Conservation (phyloP, 1,284 basidiomycete species). For the Schizophyllum commune region DNA sequence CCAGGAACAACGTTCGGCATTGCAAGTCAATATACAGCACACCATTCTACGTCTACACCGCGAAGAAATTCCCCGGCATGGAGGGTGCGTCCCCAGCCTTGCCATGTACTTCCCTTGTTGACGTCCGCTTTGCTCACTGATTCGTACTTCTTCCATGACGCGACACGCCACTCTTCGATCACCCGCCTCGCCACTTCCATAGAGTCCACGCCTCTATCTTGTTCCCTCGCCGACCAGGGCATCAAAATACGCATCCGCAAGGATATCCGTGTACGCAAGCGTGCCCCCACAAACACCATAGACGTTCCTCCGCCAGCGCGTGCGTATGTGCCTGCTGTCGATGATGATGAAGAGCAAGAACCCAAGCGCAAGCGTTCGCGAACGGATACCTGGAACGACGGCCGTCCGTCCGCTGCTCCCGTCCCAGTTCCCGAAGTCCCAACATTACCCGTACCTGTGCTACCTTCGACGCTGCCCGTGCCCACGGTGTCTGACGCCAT, state of each 20-base stretch:
- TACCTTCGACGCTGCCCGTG: not conserved
- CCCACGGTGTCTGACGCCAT: not conserved
- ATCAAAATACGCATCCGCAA: constrained; percentile 91
- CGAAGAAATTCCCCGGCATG: constrained; percentile 93
- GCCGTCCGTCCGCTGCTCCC: not conserved
- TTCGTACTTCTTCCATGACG: not conserved
- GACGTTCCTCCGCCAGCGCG: not conserved
- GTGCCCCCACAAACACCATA: not conserved
- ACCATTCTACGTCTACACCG: constrained; percentile 86
- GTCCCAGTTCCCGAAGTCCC: not conserved
- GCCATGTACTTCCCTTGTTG: not conserved
- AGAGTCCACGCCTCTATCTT: constrained; percentile 86
- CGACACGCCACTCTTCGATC: too few species aligned
- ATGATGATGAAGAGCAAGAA: not conserved
- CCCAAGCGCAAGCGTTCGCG: not conserved
- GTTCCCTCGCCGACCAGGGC: constrained; percentile 84
- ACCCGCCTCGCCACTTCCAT: constrained; percentile 3
- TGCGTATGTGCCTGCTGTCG: not conserved
- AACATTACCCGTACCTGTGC: not conserved
- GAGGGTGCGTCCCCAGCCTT: constrained; percentile 48
- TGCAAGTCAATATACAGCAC: constrained; percentile 85
- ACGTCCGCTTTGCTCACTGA: not conserved
- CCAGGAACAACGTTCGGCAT: constrained; percentile 74
- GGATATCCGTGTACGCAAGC: constrained; percentile 75
- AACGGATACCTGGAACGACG: not conserved